phyloP scores from a whole-genome alignment of 2,329 filamentous ascomycete species.

The Bipolaris victoriae region DNA sequence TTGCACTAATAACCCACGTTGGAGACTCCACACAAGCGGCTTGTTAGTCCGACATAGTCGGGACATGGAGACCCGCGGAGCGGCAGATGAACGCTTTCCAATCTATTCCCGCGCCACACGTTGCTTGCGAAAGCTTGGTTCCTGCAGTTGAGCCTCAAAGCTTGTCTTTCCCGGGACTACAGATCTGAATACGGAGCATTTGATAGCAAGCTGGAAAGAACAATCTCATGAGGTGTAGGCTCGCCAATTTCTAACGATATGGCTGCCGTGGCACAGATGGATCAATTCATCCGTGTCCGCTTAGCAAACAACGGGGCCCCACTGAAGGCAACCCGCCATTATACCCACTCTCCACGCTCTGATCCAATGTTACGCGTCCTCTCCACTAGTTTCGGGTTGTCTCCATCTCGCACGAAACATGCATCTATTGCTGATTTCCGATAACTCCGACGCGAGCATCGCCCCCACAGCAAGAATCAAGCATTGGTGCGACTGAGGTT shows the following conservation, averaged over 20 bases:
- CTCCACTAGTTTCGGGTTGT: slow-evolving; percentile 5
- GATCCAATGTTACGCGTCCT: slow-evolving; percentile 2
- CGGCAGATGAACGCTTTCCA: slow-evolving; percentile 3
- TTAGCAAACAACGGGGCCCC: neutral
- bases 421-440: neutral
- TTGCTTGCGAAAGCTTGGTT: neutral
- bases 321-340: neutral
- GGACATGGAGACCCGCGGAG: slow-evolving; percentile 2
- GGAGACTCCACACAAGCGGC: slow-evolving; percentile 7
- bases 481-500: slow-evolving; percentile 12
- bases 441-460: slow-evolving; percentile 7
- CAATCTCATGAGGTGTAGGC: neutral
- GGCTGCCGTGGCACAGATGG: neutral
- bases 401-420: neutral
- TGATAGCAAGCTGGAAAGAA: neutral
- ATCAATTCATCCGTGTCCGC: slow-evolving; percentile 3
- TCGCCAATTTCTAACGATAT: too few relatives aligned
- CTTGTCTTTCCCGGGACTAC: neutral
- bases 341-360: neutral
- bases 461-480: slow-evolving; percentile 2
- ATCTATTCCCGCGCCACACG: neutral
- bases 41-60: neutral
- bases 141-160: slow-evolving; percentile 1
- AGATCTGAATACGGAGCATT: too few relatives aligned
- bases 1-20: slow-evolving; percentile 9